phyloP scores from a whole-genome alignment of 768 basidiomycete genomes.

The Phylloporus rhodoxanthus region DNA sequence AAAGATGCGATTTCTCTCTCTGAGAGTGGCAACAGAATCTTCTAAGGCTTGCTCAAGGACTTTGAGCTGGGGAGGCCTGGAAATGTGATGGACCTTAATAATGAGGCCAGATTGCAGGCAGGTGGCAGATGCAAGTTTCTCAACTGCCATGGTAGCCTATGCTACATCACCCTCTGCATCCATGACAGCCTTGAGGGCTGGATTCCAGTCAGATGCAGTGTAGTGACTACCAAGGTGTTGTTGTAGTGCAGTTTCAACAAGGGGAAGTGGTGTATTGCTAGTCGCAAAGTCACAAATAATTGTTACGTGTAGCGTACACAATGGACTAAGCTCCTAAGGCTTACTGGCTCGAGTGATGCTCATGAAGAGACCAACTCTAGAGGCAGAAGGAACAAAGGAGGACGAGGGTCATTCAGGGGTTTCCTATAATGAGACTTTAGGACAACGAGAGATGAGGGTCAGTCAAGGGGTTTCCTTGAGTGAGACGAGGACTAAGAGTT shows the following conservation, averaged over 20 bases:
- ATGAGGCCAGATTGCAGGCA: not conserved
- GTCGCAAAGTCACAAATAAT: constrained; percentile 6
- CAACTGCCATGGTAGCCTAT: not conserved
- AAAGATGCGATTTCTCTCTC: not conserved
- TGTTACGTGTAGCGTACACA: no score
- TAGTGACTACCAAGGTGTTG: not conserved
- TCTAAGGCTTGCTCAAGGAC: not conserved
- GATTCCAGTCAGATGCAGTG: not conserved
- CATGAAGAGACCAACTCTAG: no score
- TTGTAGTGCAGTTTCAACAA: not conserved
- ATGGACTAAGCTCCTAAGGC: no score
- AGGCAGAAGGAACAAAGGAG: no score
- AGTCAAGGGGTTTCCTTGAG: no score
- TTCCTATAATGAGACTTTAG: no score
- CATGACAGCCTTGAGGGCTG: not conserved
- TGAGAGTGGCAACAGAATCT: not conserved
- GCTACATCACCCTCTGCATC: not conserved
- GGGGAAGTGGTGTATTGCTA: not conserved
- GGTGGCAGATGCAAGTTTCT: not conserved
- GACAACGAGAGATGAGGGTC: no score
- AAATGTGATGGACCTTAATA: not conserved
- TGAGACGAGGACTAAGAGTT: no score
- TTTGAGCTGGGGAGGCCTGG: not conserved
- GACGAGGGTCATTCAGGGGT: no score
- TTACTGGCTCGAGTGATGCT: no score